Evolutionary conservation across 2,329 filamentous ascomycete genomes (phyloP), one percentile per base, ranked within the genome.

Genomic region (Penicillium sp.): DNA sequence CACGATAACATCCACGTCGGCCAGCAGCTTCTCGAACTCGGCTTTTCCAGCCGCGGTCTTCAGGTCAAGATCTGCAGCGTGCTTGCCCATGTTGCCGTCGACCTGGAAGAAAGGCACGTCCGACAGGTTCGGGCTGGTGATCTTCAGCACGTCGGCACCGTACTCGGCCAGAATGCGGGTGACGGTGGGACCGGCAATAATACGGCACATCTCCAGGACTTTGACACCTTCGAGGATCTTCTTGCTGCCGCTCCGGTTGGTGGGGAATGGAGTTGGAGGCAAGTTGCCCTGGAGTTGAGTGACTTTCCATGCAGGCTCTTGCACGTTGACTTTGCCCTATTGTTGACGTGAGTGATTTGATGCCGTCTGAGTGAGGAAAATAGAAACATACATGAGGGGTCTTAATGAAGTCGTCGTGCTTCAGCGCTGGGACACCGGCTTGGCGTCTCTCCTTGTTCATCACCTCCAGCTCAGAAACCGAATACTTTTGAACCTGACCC

Each of bases 171-270:
- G 78, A 1, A 85, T 85, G 28, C 86, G 82, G 3, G 84, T 84
- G 59, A 90, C 85, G 4, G 85, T 83, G n/a, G 87, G 87, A 0
- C 87, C 87, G 3, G 88, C 88, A 57, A 91, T 89, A 63, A 90
- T 85, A 38, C 87, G 84, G 65, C 86, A 88, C 28, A 91, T 74
- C 65, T 92, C 88, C 5, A 91, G 78, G 6, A 91, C 87, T 58
- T 86, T 87, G 67, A 90, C 78, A 0, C 87, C 87, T 6, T 64
- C 77, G 53, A 74, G 84, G 61, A 69, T 64, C 51, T 53, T 69
- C 49, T 62, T 65, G 56, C 61, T 66, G 28, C 64, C 66, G 18
- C 49, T 72, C 63, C 42, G 70, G 64, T 50, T 69, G 47, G 62
- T 38, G 31, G 66, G 68, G 42, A 66, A 68, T 24, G 57, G 58